Percentiles rank a stretch among this genome's conserved stretches.
These are phyloP conservation scores for Chaetomidium leptoderma DNA, from an alignment of 495 filamentous ascomycete genomes.

Conservation along the genomic window DNA sequence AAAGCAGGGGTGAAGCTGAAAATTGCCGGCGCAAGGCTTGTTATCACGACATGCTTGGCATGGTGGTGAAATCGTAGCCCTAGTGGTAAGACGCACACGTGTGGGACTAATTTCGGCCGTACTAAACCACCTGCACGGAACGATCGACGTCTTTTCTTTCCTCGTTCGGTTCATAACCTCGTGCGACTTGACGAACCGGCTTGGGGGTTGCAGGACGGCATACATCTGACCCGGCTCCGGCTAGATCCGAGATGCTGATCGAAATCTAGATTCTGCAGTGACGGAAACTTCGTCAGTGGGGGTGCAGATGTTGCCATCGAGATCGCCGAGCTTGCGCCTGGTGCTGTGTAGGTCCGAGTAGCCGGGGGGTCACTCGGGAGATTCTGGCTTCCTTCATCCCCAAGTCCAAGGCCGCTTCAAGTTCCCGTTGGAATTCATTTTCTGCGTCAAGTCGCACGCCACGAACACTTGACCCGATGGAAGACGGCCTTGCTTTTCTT, in stretches of 20 bases:
- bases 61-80: slow-evolving; percentile 8
- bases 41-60: slow-evolving; percentile 10
- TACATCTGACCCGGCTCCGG: background rate
- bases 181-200: background rate
- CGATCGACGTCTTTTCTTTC: background rate
- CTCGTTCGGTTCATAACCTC: background rate
- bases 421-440: no score
- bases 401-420: no score
- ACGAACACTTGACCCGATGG: no score
- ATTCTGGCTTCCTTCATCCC: no score
- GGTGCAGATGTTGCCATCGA: slow-evolving; percentile 1
- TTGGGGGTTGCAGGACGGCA: background rate
- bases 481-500: no score
- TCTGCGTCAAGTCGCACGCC: no score
- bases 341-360: background rate
- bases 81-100: background rate
- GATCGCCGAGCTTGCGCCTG: background rate
- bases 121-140: background rate
- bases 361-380: background rate
- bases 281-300: slow-evolving; percentile 2
- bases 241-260: background rate
- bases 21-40: background rate
- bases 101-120: background rate
- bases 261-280: background rate
- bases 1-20: slow-evolving; percentile 1